Evolutionary conservation across 1,139 yeast genomes (phyloP).

Genomic region (Kurtzmaniella quercitrusa): DNA sequence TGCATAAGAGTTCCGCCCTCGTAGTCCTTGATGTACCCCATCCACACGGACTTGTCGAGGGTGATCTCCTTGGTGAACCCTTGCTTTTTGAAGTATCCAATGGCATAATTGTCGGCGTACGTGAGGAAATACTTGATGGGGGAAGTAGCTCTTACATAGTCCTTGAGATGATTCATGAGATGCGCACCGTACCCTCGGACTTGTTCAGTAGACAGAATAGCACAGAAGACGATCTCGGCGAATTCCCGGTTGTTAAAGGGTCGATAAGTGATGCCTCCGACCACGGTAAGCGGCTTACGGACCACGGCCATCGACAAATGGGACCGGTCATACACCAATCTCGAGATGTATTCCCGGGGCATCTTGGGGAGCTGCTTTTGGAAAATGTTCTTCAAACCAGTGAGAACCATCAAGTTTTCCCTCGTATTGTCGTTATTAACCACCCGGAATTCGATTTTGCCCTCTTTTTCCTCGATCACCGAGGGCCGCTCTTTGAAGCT

Average conservation of each 20-base stretch:
- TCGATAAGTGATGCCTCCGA: constrained; percentile 95
- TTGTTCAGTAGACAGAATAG: constrained; percentile 94
- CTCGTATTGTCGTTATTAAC: constrained; percentile 89
- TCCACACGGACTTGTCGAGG: constrained; percentile 83
- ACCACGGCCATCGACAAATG: constrained; percentile 96
- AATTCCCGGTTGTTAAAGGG: constrained; percentile 88
- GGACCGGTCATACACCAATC: constrained; percentile 89
- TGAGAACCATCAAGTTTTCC: constrained; percentile 85
- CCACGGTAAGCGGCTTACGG: constrained; percentile 87
- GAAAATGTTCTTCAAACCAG: constrained; percentile 92
- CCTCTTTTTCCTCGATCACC: constrained; percentile 87
- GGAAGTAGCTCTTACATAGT: constrained; percentile 86
- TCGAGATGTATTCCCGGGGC: constrained; percentile 95
- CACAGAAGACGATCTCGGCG: constrained; percentile 98
- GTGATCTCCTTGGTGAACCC: constrained; percentile 96
- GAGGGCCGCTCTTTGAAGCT: constrained; percentile 90
- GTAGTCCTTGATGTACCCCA: constrained; percentile 97
- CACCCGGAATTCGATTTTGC: constrained; percentile 88
- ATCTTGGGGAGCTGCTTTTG: constrained; percentile 96
- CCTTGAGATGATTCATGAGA: constrained; percentile 94
- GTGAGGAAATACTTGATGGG: constrained; percentile 86
- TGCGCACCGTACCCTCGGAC: constrained; percentile 99
- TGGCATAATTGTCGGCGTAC: constrained; percentile 97
- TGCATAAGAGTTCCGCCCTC: constrained; percentile 99
- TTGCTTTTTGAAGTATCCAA: constrained; percentile 96